Percentiles rank a stretch among this genome's conserved stretches.
Conservation (phyloP, 2,329 filamentous ascomycete genomes). For the Aspergillus puulaauensis region DNA sequence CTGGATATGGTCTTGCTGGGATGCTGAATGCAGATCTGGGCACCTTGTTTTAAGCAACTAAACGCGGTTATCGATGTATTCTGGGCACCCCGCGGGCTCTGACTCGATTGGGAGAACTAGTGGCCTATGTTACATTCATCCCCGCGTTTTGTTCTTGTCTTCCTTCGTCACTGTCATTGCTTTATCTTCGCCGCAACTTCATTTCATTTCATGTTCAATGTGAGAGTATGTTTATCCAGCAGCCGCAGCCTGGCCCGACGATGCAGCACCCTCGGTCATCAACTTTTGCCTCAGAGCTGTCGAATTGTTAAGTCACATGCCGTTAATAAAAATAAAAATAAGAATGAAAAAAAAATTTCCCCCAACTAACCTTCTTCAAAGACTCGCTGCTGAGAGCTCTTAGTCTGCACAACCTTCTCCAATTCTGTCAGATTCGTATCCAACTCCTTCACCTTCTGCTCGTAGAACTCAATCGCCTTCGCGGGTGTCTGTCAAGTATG, state of each 20-base stretch:
- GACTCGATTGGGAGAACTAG: not conserved
- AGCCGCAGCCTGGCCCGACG: constrained; percentile 32
- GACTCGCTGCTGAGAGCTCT: constrained; percentile 79
- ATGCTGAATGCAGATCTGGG: constrained; percentile 28
- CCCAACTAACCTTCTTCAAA: constrained; percentile 76
- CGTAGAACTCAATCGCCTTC: constrained; percentile 67
- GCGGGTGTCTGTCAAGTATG: constrained; percentile 45
- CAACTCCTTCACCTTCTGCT: constrained; percentile 65
- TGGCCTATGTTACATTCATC: constrained; percentile 5
- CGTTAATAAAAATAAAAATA: not conserved
- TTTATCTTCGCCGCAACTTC: not conserved
- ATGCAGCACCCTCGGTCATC: constrained; percentile 43
- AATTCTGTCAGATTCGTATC: constrained; percentile 65
- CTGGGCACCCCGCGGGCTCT: not conserved
- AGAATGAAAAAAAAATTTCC: not conserved
- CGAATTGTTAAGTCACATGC: constrained; percentile 21
- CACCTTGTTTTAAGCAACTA: constrained; percentile 24
- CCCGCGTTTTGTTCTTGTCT: not conserved
- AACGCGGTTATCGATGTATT: not conserved
- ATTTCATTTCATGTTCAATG: not conserved
- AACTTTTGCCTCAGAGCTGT: constrained; percentile 55
- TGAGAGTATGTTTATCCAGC: constrained; percentile 19
- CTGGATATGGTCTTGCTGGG: constrained; percentile 3
- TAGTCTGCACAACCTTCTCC: constrained; percentile 68
- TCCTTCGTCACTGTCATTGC: not conserved